These are phyloP conservation scores for Nicotiana knightiana DNA, from an alignment of 257 asterid species.

Conservation along the genomic window DNA sequence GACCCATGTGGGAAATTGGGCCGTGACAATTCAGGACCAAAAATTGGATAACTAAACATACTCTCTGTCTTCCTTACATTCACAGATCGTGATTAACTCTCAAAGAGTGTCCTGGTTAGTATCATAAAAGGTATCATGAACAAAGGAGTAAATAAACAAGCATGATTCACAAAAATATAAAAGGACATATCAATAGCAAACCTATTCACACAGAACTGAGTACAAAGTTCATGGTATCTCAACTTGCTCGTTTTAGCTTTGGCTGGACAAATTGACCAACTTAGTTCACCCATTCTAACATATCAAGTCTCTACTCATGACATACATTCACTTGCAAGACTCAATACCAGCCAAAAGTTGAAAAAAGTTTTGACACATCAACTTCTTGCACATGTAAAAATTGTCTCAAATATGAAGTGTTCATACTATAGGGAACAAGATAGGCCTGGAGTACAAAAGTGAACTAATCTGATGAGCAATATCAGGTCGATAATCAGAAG, in stretches of 20 bases:
- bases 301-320: neutral
- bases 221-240: neutral
- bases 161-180: too few species aligned
- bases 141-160: too few species aligned
- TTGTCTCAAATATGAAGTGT: neutral
- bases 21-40: too few species aligned
- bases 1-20: too few species aligned
- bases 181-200: too few species aligned
- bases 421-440: neutral
- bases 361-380: neutral
- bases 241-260: neutral
- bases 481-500: conserved; percentile 81
- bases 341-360: neutral
- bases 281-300: neutral
- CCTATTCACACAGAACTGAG: neutral
- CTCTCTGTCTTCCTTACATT: too few species aligned
- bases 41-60: too few species aligned
- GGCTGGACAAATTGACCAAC: neutral
- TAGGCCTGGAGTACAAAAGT: neutral
- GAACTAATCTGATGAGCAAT: conserved; percentile 72
- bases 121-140: too few species aligned
- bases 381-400: neutral
- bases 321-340: neutral
- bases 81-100: too few species aligned
- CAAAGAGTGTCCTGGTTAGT: too few species aligned